Percentiles rank a stretch among this genome's conserved stretches.
Evolutionary conservation across 371 early-diverging fungal genomes (phyloP).

Genomic region (Lichtheimia ornata): DNA sequence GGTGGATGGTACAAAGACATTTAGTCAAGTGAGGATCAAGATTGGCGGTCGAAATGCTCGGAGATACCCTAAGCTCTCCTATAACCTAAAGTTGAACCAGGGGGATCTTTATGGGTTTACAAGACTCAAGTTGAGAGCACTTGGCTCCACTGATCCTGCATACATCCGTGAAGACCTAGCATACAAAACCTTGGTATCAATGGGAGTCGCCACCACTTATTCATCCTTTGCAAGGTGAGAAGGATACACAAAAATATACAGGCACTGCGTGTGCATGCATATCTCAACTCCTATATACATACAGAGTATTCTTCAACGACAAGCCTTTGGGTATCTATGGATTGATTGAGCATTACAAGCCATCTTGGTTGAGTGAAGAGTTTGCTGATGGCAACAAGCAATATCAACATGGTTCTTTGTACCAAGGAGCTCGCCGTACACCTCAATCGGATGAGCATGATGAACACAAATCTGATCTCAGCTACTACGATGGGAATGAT

Average conservation of each 20-base stretch:
- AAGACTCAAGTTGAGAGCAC: conserved; percentile 18
- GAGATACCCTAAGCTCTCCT: conserved; percentile 15
- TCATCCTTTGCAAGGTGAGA: conserved; percentile 22
- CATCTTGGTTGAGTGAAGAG: conserved; percentile 19
- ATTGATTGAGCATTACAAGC: conserved; percentile 19
- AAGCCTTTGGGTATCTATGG: conserved; percentile 20
- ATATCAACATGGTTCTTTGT: conserved; percentile 15
- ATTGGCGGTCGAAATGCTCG: conserved; percentile 17
- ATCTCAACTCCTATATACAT: neutral
- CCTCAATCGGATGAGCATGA: neutral
- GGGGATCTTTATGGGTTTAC: conserved; percentile 13
- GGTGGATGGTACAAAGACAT: neutral
- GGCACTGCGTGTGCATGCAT: neutral
- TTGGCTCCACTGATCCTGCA: conserved; percentile 20
- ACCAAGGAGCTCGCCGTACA: conserved; percentile 16
- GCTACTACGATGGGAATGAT: conserved; percentile 24
- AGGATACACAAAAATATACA: neutral
- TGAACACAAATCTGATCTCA: conserved; percentile 9
- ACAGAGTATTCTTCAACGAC: conserved; percentile 21
- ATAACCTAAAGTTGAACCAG: conserved; percentile 18
- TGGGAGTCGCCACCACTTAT: conserved; percentile 15
- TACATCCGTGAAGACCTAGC: conserved; percentile 22
- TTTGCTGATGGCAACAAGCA: conserved; percentile 14
- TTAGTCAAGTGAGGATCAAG: conserved; percentile 9
- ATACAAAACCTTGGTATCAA: conserved; percentile 13